These are phyloP conservation scores for Rhizopus delemar DNA, from an alignment of 371 early-diverging fungal genomes.

Conservation along the genomic window DNA sequence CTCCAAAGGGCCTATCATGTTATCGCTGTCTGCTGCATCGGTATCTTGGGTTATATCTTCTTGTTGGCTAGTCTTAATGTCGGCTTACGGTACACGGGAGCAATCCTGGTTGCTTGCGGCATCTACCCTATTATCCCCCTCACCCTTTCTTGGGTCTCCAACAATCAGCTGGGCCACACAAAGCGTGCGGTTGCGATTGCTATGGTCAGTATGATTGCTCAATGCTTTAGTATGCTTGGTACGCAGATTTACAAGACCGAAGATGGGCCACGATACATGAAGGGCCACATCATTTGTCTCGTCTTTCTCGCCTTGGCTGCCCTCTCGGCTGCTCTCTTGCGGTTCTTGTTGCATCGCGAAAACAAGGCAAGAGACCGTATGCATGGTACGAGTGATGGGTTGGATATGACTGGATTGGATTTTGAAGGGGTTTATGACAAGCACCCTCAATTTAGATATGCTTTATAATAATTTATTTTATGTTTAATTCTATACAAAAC, in stretches of 20 bases:
- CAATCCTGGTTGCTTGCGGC: slow-evolving; percentile 56
- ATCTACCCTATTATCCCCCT: slow-evolving; percentile 57
- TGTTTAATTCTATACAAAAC: slow-evolving; percentile 2
- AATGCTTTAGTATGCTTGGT: slow-evolving; percentile 60
- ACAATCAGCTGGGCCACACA: slow-evolving; percentile 60
- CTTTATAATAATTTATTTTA: slow-evolving; percentile 12
- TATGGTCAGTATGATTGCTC: slow-evolving; percentile 55
- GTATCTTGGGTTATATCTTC: slow-evolving; percentile 43
- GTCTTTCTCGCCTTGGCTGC: slow-evolving; percentile 33
- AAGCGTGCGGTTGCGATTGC: slow-evolving; percentile 59
- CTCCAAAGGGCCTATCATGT: slow-evolving; percentile 43
- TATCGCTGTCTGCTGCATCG: slow-evolving; percentile 26
- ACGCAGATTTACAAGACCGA: slow-evolving; percentile 56
- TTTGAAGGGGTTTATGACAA: slow-evolving; percentile 24
- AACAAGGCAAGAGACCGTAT: slow-evolving; percentile 44
- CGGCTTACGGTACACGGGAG: slow-evolving; percentile 54
- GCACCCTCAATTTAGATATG: slow-evolving; percentile 31
- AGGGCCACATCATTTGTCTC: slow-evolving; percentile 55
- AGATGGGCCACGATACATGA: slow-evolving; percentile 52
- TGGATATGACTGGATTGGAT: slow-evolving; percentile 17
- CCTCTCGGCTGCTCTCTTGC: slow-evolving; percentile 26
- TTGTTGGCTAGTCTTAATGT: slow-evolving; percentile 37
- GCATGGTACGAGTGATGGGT: slow-evolving; percentile 12
- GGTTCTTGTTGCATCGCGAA: slow-evolving; percentile 46
- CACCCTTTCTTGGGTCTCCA: slow-evolving; percentile 59